A percentile compares a stretch with the other conserved stretches of the same genome.
Conservation (phyloP, 2,329 filamentous ascomycete genomes). For the Spiromastix sp. region DNA sequence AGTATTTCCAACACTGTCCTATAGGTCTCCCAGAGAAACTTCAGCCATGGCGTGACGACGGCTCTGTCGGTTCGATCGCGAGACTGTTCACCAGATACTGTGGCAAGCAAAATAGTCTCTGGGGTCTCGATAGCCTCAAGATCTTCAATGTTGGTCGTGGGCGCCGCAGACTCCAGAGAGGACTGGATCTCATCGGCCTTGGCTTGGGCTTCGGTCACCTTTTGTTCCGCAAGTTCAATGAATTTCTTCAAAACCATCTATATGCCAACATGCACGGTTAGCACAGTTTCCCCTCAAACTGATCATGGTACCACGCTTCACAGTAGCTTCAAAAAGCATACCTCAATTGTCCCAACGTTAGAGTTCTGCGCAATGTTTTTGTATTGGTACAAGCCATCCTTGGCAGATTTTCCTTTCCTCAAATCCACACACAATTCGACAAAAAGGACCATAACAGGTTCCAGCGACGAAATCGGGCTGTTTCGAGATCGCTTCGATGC, state of each 20-base stretch:
- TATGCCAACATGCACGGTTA: constrained; percentile 8
- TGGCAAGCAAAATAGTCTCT: constrained; percentile 94
- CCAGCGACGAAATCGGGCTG: constrained; percentile 88
- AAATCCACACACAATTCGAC: constrained; percentile 95
- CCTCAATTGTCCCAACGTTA: constrained; percentile 95
- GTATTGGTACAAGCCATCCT: constrained; percentile 98
- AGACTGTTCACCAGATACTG: constrained; percentile 95
- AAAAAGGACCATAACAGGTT: constrained; percentile 97
- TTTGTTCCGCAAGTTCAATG: constrained; percentile 91
- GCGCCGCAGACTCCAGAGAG: constrained; percentile 63
- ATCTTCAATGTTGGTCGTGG: constrained; percentile 75
- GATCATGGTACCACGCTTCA: too few species aligned
- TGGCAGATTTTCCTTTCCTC: constrained; percentile 95
- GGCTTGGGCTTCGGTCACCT: constrained; percentile 89
- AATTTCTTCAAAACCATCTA: constrained; percentile 92
- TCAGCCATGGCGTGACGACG: constrained; percentile 97
- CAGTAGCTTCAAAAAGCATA: constrained; percentile 27
- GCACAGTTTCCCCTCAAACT: not conserved
- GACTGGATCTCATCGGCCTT: constrained; percentile 95
- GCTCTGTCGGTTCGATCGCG: constrained; percentile 94
- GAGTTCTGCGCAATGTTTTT: constrained; percentile 99
- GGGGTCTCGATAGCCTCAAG: constrained; percentile 95
- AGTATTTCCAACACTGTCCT: constrained; percentile 96
- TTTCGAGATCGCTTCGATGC: constrained; percentile 96
- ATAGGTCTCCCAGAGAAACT: constrained; percentile 99